Conservation (phyloP, 1,284 basidiomycete species). For the Cryptococcus hybrid region DNA sequence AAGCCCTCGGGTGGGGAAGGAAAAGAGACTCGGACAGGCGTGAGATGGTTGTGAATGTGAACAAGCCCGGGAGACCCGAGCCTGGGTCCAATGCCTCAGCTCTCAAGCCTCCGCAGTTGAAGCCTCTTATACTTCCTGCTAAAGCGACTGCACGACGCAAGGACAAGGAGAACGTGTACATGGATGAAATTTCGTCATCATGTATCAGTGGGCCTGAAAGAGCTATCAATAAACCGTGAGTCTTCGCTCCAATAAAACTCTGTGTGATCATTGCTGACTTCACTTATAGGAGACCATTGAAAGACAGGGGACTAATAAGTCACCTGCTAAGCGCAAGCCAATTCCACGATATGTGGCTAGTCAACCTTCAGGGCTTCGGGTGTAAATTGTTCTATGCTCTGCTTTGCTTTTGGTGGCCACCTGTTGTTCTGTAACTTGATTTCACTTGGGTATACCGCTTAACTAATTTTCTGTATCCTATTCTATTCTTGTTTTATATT, state of each 20-base stretch:
- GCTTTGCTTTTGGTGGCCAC: not conserved
- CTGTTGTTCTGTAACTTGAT: not conserved
- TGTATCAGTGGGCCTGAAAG: conserved; percentile 3
- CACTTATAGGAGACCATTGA: not conserved
- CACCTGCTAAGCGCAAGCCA: conserved; percentile 8
- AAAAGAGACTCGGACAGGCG: conserved; percentile 33
- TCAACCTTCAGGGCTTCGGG: conserved; percentile 11
- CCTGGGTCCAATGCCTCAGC: not conserved
- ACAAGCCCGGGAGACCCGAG: not conserved
- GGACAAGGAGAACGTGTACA: conserved; percentile 2
- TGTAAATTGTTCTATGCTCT: conserved; percentile 1
- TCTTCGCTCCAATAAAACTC: not conserved
- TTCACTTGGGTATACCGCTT: not conserved
- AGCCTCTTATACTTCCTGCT: not conserved
- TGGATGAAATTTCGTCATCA: not conserved
- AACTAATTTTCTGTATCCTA: not conserved
- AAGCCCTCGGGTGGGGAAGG: conserved; percentile 40
- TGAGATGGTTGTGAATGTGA: conserved; percentile 11
- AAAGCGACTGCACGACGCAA: not conserved
- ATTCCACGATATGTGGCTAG: conserved; percentile 15
- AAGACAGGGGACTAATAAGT: not conserved
- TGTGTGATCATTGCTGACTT: not conserved
- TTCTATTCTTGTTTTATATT: not conserved
- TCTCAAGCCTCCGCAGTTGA: not conserved
- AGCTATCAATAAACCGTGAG: conserved; percentile 1